These are phyloP conservation scores for Neonectria hederae DNA, from an alignment of 2,329 filamentous ascomycete species.

Conservation along the genomic window DNA sequence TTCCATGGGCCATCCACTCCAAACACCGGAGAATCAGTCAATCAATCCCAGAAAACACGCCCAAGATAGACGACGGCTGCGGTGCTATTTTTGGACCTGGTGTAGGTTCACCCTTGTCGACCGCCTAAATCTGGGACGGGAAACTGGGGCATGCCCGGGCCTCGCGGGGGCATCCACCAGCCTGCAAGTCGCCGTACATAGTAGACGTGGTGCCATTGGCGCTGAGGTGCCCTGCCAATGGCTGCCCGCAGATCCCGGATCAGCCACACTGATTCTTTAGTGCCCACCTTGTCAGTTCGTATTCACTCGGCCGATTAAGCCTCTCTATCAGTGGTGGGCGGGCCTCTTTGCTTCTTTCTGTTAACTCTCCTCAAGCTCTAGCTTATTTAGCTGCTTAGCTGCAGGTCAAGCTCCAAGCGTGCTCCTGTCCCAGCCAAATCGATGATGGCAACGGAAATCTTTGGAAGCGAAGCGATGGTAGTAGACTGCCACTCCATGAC, in stretches of 20 bases:
- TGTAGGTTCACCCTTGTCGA: background rate
- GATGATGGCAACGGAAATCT: background rate
- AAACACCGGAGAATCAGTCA: background rate
- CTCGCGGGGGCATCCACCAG: background rate
- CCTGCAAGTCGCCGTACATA: conserved; percentile 2
- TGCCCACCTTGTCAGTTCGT: conserved; percentile 43
- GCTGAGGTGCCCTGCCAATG: conserved; percentile 14
- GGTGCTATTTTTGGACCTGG: conserved; percentile 17
- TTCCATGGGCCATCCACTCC: background rate
- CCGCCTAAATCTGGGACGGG: conserved; percentile 14
- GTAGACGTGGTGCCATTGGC: conserved; percentile 20
- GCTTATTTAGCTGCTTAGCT: conserved; percentile 6
- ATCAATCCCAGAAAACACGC: background rate
- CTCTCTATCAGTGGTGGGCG: background rate
- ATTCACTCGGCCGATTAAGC: conserved; percentile 34
- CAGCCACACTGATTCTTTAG: conserved; percentile 34
- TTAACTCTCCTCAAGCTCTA: background rate
- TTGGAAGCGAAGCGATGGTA: background rate
- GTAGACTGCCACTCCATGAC: background rate
- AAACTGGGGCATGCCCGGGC: conserved; percentile 1
- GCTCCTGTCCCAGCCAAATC: background rate
- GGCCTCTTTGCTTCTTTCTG: background rate
- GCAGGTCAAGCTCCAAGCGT: background rate
- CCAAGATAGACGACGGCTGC: conserved; percentile 12
- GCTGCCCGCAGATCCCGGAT: conserved; percentile 24